phyloP scores from a whole-genome alignment of 192 early-diverging fungal species.

The Linnemannia schmuckeri region DNA sequence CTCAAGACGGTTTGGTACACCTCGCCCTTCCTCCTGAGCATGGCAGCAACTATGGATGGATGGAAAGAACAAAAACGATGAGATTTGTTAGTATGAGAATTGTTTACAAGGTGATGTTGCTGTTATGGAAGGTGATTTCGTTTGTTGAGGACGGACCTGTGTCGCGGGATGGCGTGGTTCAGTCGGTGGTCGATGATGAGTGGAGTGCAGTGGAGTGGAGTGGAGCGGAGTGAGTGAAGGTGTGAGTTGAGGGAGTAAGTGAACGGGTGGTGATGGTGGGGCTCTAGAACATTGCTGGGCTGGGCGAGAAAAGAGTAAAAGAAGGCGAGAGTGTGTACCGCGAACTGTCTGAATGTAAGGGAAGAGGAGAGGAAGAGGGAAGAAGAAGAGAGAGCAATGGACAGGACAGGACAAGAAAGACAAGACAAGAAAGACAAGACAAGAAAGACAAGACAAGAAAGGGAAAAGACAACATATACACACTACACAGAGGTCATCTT shows the following conservation, averaged over 20 bases:
- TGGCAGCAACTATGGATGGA: conserved; percentile 15
- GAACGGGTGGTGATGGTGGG: no score
- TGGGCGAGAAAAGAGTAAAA: neutral
- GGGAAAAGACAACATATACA: neutral
- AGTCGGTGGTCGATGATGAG: no score
- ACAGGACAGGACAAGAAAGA: neutral
- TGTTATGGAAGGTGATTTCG: neutral
- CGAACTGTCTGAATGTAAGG: neutral
- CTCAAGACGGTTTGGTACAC: conserved; percentile 34
- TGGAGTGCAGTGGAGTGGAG: no score
- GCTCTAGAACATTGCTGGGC: no score
- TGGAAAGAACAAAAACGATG: neutral
- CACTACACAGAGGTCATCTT: neutral
- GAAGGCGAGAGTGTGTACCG: neutral
- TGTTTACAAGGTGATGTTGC: neutral
- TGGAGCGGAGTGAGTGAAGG: no score
- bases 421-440: neutral
- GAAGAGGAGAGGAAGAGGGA: neutral
- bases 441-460: neutral
- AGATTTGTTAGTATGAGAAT: neutral
- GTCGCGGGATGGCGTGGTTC: no score
- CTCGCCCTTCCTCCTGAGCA: conserved; percentile 54
- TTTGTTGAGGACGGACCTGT: no score
- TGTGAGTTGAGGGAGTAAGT: no score
- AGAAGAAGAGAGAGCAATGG: neutral